phyloP scores from a whole-genome alignment of 2,329 filamentous ascomycete genomes.

The Aureobasidium sp. region DNA sequence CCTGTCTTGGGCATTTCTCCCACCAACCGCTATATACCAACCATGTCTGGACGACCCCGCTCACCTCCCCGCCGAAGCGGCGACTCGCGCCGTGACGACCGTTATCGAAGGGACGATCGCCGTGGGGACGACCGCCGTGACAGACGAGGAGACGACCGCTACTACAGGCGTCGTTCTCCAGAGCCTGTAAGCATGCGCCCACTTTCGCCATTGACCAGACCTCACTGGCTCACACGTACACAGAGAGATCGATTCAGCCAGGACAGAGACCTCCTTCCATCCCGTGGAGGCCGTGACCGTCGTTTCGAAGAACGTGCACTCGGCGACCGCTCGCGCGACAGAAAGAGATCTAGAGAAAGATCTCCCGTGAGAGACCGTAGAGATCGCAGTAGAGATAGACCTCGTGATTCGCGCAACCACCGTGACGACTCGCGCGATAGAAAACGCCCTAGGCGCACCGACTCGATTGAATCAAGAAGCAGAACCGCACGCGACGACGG shows the following conservation, averaged over 20 bases:
- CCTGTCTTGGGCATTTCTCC: not conserved
- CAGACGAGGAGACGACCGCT: constrained; percentile 11
- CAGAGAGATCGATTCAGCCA: constrained; percentile 40
- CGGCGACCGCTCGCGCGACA: constrained; percentile 56
- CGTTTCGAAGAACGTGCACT: constrained; percentile 28
- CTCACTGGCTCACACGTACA: constrained; percentile 33
- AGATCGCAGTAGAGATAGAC: constrained; percentile 54
- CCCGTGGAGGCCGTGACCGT: constrained; percentile 51
- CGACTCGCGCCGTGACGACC: constrained; percentile 16
- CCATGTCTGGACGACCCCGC: constrained; percentile 13
- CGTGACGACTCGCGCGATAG: constrained; percentile 67
- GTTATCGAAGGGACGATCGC: constrained; percentile 19
- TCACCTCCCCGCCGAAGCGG: constrained; percentile 13
- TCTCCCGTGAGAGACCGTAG: constrained; percentile 31
- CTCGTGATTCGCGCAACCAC: constrained; percentile 63
- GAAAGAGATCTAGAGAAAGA: constrained; percentile 54
- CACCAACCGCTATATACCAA: not conserved
- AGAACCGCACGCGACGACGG: constrained; percentile 52
- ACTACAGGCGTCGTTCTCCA: constrained; percentile 48
- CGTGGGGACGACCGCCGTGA: constrained; percentile 16
- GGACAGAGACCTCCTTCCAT: constrained; percentile 50
- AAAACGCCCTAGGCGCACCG: constrained; percentile 55
- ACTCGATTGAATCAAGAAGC: constrained; percentile 61
- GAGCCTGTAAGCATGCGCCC: constrained; percentile 26
- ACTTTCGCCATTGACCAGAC: constrained; percentile 12